Base-by-base conservation (phyloP, 2,329 filamentous ascomycete species). In the Fusarium algeriense region DNA sequence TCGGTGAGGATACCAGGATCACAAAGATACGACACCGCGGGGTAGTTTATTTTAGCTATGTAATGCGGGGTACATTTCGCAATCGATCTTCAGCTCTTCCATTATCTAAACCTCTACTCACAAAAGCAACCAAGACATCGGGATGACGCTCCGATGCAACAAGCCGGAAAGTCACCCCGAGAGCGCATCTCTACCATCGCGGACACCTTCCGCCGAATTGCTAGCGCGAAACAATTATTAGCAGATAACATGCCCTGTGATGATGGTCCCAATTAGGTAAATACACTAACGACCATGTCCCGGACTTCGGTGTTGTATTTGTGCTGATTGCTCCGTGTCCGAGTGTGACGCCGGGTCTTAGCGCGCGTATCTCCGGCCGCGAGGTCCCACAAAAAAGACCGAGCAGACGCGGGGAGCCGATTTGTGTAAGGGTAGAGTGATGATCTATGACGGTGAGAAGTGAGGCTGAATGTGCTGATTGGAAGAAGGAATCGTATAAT, bases 111-210 rank as follows among this genome's bases (percentile, higher is more conserved):
- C 17, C 30, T 50, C 37, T 50, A 38, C 35, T 43, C 35, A 6
- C 14, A 35, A 17, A 50, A 38, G 15, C 14, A 61, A 37, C 19
- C 40, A 30, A 44, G 46, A 67, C 28, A 50, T 69, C 69, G 69
- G 69, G 23, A 46, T 13, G 23, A 19, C 19, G 2, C 32, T 62
- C 69, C 69, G 69, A 69, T 41, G 38, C 40, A n/a, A 30, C 23
- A 56, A 46, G 17, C 43, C 69, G 69, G 69, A n/a, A 69, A 38
- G n/a, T 8, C 28, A 38, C 35, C 41, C 69, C 69, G 69, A 61
- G 26, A n/a, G 35, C 15, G 9, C 46, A 63, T 37, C 37, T 23
- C 28, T 34, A 32, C 40, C 44, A 52, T 38, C 59, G 60, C 64
- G 45, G 46, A 54, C 20, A 49, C 48, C 46, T 69, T 65, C 67